Base-by-base conservation (phyloP, 2,329 filamentous ascomycete species). In the Aspergillus flavus region DNA sequence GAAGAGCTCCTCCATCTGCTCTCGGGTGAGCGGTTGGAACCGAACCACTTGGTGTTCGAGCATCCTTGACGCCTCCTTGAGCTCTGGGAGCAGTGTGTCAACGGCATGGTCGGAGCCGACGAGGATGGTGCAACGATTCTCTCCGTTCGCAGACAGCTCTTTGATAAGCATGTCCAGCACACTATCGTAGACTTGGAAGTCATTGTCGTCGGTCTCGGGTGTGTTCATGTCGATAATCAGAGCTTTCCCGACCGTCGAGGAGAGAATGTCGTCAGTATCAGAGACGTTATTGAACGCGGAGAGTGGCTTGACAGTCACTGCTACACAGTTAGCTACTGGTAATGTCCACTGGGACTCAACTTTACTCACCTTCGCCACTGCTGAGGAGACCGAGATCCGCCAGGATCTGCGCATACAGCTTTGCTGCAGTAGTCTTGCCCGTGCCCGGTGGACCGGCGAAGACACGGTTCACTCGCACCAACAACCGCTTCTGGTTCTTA, bases 391-490 rank as follows among this genome's bases (percentile, higher is more conserved):
- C 68, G 48, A 70, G 46, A 23, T 70, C 68, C 7, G 66, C 64
- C 39, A 70, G 39, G 26, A 70, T 64, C 39, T 63, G 58, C 6
- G 64, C 67, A 53, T 70, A 70, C 16, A 70, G 46, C 28, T 63
- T 58, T 12, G 68, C 68, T n/a, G 68, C 68, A 10, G 68, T 68
- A 23, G 61, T 67, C 55, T 70, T 70, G 11, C 68, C 68, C 4
- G 68, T 69, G 2, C 68, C 68, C n/a, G 61, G 57, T 6, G 67
- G 66, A 5, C 68, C 68, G 12, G 61, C 61, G 53, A 70, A 70
- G 19, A 69, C 57, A 14, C 68, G 60, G 50, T 69, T 68, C 14
- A 66, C 50, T n/a, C 64, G 60, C 9, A 69, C 45, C 1, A 63
- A 57, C 21, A 69, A 57, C 9, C 66, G 61, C n/a, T 62, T 59